Base-by-base conservation (phyloP, 1,139 yeast genomes). In the Taphrina communis region DNA sequence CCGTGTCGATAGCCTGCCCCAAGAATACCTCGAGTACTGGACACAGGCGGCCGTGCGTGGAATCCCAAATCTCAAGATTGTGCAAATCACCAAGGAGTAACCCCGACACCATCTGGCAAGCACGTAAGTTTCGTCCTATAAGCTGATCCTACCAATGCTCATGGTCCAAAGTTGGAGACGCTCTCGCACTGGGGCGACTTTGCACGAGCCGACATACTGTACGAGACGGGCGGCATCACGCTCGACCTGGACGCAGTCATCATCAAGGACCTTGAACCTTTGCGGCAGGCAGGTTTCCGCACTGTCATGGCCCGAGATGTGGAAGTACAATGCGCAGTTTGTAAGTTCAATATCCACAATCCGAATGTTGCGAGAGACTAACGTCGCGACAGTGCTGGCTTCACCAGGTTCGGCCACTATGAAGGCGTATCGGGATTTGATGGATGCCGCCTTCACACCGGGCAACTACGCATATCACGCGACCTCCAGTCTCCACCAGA, bases 11-110 rank as follows among this genome's bases (percentile, higher is more conserved):
- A 11, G 8, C 6, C n/a, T 31, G n/a, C 14, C 14, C 11, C 14
- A 21, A 7, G 55, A 51, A 51, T 51, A 51, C 19, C 35, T 51
- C 38, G 55, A 51, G 19, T 51, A 51, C 38, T 51, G 55, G 55
- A 51, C 55, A 7, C 55, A 51, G 38, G 55, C 55, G 6, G 14
- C n/a, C 8, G 55, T 51, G 9, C 35, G 38, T 6, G 55, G 55
- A 14, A 19, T 51, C 12, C 31, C 14, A 9, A 51, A 51, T n/a
- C 38, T 51, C 38, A 51, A 51, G 38, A 19, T 51, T 19, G n/a
- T 51, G 8, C 55, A 7, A 6, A 21, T 51, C 38, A 12, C 6
- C n/a, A 51, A 21, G 38, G 21, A 51, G 19, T 51, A 51, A 9
- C 55, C 8, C 55, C 55, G 11, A 51, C 55, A 19, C 55, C 55